phyloP scores from a whole-genome alignment of 2,329 filamentous ascomycete species.

The Aspergillus ustus region DNA sequence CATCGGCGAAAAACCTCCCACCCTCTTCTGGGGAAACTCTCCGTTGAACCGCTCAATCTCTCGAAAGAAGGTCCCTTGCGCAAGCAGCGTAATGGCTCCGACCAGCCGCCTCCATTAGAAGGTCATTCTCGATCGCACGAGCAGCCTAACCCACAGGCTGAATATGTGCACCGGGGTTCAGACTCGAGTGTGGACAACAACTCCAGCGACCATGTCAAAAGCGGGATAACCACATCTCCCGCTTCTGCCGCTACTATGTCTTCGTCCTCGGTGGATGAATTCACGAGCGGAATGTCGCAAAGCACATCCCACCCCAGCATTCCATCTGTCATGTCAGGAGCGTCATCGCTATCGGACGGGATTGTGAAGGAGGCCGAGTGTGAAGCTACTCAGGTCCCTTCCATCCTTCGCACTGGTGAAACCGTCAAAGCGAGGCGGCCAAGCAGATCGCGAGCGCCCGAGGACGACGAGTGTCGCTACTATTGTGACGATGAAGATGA shows the following conservation, averaged over 20 bases:
- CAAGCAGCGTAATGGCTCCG: constrained; percentile 36
- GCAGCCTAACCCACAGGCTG: constrained; percentile 25
- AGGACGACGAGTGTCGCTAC: constrained; percentile 46
- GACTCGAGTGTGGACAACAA: constrained; percentile 20
- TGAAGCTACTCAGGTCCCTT: constrained; percentile 36
- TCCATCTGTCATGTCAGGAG: constrained; percentile 50
- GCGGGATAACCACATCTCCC: constrained; percentile 40
- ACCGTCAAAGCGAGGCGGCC: constrained; percentile 42
- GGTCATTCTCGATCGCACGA: constrained; percentile 30
- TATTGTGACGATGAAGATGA: constrained; percentile 49
- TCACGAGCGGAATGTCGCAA: constrained; percentile 52
- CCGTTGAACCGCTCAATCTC: constrained; percentile 40
- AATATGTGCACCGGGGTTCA: constrained; percentile 21
- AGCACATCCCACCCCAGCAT: constrained; percentile 54
- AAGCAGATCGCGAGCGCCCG: constrained; percentile 28
- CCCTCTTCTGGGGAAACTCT: constrained; percentile 36
- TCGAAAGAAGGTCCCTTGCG: constrained; percentile 41
- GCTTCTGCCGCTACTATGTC: constrained; percentile 53
- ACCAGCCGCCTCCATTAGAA: constrained; percentile 22
- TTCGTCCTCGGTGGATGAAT: constrained; percentile 52
- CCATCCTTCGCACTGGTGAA: constrained; percentile 48
- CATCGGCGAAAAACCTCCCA: constrained; percentile 45
- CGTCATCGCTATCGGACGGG: constrained; percentile 51
- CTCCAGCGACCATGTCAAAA: constrained; percentile 25
- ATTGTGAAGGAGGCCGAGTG: constrained; percentile 34